Evolutionary conservation across 2,329 filamentous ascomycete species (phyloP), one percentile per base, ranked within the genome.

Genomic region (Knoxdaviesia proteae): DNA sequence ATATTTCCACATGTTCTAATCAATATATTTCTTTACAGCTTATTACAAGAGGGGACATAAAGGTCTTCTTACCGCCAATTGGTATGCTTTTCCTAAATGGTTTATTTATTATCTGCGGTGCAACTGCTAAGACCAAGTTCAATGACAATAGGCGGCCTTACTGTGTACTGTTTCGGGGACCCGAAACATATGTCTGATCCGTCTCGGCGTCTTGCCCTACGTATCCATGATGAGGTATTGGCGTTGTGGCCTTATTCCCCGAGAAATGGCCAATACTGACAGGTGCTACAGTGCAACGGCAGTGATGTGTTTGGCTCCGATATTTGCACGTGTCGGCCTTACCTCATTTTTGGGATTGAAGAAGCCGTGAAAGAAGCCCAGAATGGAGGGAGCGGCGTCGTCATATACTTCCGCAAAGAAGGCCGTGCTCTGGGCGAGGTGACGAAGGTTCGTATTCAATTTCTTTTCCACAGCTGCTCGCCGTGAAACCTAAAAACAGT

Each of bases 401-500:
- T 96, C 43, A 94, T 96, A 57, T 98, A 98, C 59, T 98, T 96
- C 73, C 77, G 90, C 51, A 98, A 98, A 59, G 90, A 98, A 64
- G 90, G 90, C 33, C 74, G 90, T 50, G 90, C 88, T 35, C 66
- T 96, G 6, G 90, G 90, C 42, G 90, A 98, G 59, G 90, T 98
- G 32, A 93, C 86, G 43, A 94, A 94, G 57, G 86, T 93, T 54
- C 72, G 69, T 50, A 58, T 34, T 29, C 29, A 31, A 40, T 34
- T 34, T 36, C 34, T 36, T 20, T 20, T 20, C 20, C 20, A 20
- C 20, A 20, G 20, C 20, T 20, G 20, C 20, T 3, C 20, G 20
- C 20, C 20, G 20, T 20, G 20, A 20, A 20, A 2, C 20, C 20
- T 3, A 20, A 3, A 20, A 20, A 20, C 20, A 20, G 20, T 20